Percentiles rank a stretch among this genome's conserved stretches.
phyloP scores from a whole-genome alignment of 371 early-diverging fungal species.

The Dichotomocladium elegans region DNA sequence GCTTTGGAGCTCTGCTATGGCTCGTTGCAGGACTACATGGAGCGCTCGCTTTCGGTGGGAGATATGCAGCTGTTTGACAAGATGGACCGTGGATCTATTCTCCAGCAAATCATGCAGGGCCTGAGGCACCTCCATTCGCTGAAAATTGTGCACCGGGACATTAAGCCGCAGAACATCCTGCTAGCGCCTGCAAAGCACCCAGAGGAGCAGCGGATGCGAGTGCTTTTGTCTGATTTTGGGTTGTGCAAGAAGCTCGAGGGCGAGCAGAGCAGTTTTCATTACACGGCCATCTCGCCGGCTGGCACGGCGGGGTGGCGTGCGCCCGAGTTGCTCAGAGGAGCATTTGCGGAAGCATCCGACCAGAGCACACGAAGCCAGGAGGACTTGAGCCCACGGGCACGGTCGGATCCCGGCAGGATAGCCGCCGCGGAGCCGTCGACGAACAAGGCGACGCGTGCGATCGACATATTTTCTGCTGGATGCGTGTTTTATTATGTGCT shows the following conservation, averaged over 20 bases:
- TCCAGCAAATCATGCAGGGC: slow-evolving; percentile 80
- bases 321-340: slow-evolving; percentile 74
- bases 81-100: slow-evolving; percentile 48
- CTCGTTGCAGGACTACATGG: slow-evolving; percentile 64
- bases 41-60: slow-evolving; percentile 26
- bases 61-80: slow-evolving; percentile 29
- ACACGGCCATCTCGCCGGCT: slow-evolving; percentile 74
- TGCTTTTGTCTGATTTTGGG: slow-evolving; percentile 97
- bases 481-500: slow-evolving; percentile 93
- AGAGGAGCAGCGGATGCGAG: slow-evolving; percentile 45
- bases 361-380: slow-evolving; percentile 15
- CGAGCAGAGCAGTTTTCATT: slow-evolving; percentile 92
- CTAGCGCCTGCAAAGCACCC: slow-evolving; percentile 59
- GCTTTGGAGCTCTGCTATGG: slow-evolving; percentile 89
- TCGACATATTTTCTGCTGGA: slow-evolving; percentile 95
- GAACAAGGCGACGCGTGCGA: slow-evolving; percentile 75
- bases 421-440: background rate
- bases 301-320: slow-evolving; percentile 98
- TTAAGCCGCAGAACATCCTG: slow-evolving; percentile 92
- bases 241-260: slow-evolving; percentile 92
- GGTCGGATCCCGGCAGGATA: too few relatives aligned
- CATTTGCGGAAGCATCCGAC: slow-evolving; percentile 20
- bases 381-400: too few relatives aligned
- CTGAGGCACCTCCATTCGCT: slow-evolving; percentile 85
- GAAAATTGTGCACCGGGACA: slow-evolving; percentile 95